Percentiles rank a stretch among this genome's conserved stretches.
phyloP scores from a whole-genome alignment of 208 protist genomes.

The Histomonas meleagridis region DNA sequence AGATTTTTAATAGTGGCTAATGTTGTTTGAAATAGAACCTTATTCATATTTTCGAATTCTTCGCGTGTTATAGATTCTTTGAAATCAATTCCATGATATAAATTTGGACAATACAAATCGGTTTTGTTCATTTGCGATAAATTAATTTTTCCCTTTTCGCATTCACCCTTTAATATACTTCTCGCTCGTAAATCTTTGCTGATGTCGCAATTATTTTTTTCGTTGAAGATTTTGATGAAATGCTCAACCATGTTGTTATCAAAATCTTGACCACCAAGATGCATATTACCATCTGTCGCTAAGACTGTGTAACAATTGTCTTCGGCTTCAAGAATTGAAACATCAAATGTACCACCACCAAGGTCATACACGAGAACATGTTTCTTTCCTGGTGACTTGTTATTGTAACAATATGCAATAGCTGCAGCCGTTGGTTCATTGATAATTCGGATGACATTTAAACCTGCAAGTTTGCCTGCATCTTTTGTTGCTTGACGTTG shows the following conservation, averaged over 20 bases:
- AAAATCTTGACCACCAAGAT: constrained; percentile 85
- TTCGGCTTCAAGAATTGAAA: constrained; percentile 91
- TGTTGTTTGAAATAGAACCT: constrained; percentile 47
- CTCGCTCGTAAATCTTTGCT: background rate
- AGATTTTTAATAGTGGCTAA: constrained; percentile 44
- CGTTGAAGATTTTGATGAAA: too few species aligned
- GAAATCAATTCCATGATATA: constrained; percentile 49
- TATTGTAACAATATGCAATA: constrained; percentile 91
- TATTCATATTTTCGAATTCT: constrained; percentile 50
- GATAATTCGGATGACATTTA: constrained; percentile 90
- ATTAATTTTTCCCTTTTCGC: constrained; percentile 43
- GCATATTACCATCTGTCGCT: constrained; percentile 79
- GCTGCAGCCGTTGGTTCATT: constrained; percentile 94
- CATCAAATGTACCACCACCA: constrained; percentile 56
- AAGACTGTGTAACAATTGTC: constrained; percentile 81
- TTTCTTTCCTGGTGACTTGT: constrained; percentile 63
- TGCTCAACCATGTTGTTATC: constrained; percentile 77
- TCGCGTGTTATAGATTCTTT: constrained; percentile 46
- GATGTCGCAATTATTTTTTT: background rate
- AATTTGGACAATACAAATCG: constrained; percentile 46
- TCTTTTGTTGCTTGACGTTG: constrained; percentile 92
- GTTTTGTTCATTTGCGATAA: constrained; percentile 46
- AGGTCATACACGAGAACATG: constrained; percentile 93
- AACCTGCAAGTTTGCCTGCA: constrained; percentile 81
- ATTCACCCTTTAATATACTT: constrained; percentile 31